Evolutionary conservation across 345 rosid genomes (phyloP).

Genomic region (Citrus hindsii): DNA sequence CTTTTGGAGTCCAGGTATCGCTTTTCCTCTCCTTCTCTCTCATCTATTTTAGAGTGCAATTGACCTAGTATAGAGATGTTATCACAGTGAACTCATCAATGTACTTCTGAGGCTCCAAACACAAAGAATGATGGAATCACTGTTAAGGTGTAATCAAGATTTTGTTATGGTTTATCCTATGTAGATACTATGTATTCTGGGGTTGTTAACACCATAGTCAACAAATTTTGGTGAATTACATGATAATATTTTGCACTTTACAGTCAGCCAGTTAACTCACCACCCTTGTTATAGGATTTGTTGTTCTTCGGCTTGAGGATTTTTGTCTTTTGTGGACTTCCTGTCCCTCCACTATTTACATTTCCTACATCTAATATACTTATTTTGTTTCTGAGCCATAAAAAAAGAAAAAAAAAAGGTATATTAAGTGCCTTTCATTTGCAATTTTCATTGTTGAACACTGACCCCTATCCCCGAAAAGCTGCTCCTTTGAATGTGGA

Average conservation of each 20-base stretch:
- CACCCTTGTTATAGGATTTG: too few relatives aligned
- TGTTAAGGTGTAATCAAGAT: neutral
- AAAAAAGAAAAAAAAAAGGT: too few relatives aligned
- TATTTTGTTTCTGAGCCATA: too few relatives aligned
- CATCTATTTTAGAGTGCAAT: neutral
- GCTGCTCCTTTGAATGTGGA: neutral
- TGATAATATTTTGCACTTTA: neutral
- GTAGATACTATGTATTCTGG: too few relatives aligned
- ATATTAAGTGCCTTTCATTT: neutral
- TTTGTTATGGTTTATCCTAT: neutral
- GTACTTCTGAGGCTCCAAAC: neutral
- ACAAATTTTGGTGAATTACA: neutral
- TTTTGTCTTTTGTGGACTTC: too few relatives aligned
- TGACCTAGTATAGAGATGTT: neutral
- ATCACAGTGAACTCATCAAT: neutral
- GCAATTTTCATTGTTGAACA: neutral
- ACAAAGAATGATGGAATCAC: neutral
- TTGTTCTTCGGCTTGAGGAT: too few relatives aligned
- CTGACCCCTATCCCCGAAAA: neutral
- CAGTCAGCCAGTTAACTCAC: too few relatives aligned
- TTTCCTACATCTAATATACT: too few relatives aligned
- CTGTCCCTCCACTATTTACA: too few relatives aligned
- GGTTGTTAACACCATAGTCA: too few relatives aligned
- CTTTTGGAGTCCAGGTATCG: slow-evolving; percentile 70
- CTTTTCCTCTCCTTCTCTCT: slow-evolving; percentile 10